Percentiles rank a stretch among this genome's conserved stretches.
phyloP scores from a whole-genome alignment of 257 asterid genomes.

The Solanum lignicaule region DNA sequence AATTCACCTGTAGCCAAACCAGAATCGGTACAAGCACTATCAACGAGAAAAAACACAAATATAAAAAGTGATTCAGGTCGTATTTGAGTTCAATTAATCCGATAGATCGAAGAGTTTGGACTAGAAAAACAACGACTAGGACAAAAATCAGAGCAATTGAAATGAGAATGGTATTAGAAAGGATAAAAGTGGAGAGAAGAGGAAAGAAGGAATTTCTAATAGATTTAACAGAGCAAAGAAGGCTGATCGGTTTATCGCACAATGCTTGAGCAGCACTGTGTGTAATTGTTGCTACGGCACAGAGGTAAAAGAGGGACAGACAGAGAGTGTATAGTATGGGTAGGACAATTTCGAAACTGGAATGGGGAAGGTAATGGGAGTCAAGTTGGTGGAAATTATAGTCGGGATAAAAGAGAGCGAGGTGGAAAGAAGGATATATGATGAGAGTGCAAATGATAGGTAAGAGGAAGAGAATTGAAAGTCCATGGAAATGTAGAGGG shows the following conservation, averaged over 20 bases:
- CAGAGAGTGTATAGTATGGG: not conserved
- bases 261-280: not conserved
- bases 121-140: not conserved
- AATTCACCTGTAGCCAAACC: not conserved
- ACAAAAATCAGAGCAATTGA: not conserved
- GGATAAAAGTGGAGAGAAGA: not conserved
- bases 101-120: not conserved
- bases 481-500: not conserved
- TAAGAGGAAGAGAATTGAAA: not conserved
- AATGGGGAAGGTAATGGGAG: not conserved
- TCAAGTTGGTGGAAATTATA: not conserved
- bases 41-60: not conserved
- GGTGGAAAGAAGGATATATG: not conserved
- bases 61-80: not conserved
- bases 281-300: not conserved
- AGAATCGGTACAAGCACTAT: not conserved
- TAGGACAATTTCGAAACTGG: not conserved
- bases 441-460: not conserved
- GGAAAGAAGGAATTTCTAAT: not conserved
- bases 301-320: not conserved
- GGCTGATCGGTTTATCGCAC: not conserved
- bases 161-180: not conserved
- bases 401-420: not conserved
- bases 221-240: not conserved
- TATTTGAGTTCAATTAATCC: conserved; percentile 13